Evolutionary conservation across 2,329 filamentous ascomycete genomes (phyloP).

Genomic region (Lizonia empirigonia): DNA sequence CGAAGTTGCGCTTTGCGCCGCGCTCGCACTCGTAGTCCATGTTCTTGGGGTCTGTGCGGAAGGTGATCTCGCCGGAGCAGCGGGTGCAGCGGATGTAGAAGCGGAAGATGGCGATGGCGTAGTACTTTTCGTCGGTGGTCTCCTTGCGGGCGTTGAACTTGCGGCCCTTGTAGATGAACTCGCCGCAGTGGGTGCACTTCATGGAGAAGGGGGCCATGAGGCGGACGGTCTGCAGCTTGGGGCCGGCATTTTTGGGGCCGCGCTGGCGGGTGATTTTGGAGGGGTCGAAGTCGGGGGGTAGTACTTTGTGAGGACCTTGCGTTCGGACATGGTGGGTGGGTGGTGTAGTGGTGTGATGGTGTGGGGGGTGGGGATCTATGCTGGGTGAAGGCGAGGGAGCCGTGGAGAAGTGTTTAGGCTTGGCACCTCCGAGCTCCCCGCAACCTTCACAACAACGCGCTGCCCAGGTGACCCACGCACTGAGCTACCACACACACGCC

Average conservation of each 20-base stretch:
- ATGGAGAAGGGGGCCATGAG: slow-evolving; percentile 89
- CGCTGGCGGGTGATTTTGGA: slow-evolving; percentile 72
- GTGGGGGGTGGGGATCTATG: not conserved
- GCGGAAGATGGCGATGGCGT: slow-evolving; percentile 82
- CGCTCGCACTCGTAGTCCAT: slow-evolving; percentile 84
- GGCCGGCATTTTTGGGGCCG: slow-evolving; percentile 73
- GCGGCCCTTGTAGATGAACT: slow-evolving; percentile 89
- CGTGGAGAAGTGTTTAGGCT: not conserved
- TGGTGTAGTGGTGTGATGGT: not conserved
- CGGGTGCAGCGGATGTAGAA: slow-evolving; percentile 90
- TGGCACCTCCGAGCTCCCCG: slow-evolving; percentile 22
- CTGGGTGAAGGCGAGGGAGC: not conserved
- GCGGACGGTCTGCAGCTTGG: slow-evolving; percentile 82
- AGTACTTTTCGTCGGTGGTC: slow-evolving; percentile 87
- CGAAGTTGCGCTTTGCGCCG: slow-evolving; percentile 90
- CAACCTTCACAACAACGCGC: slow-evolving; percentile 15
- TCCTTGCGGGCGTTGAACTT: slow-evolving; percentile 98
- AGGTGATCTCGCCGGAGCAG: slow-evolving; percentile 85
- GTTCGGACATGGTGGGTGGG: slow-evolving; percentile 73
- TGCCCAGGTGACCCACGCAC: no score
- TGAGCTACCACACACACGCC: not conserved
- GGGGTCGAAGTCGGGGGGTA: slow-evolving; percentile 87
- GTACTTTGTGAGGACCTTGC: slow-evolving; percentile 75
- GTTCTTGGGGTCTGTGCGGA: slow-evolving; percentile 93
- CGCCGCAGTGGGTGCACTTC: slow-evolving; percentile 71